A percentile compares a stretch with the other conserved stretches of the same genome.
Evolutionary conservation across 805 yeast species (phyloP).

Genomic region (Ogataea allantospora): DNA sequence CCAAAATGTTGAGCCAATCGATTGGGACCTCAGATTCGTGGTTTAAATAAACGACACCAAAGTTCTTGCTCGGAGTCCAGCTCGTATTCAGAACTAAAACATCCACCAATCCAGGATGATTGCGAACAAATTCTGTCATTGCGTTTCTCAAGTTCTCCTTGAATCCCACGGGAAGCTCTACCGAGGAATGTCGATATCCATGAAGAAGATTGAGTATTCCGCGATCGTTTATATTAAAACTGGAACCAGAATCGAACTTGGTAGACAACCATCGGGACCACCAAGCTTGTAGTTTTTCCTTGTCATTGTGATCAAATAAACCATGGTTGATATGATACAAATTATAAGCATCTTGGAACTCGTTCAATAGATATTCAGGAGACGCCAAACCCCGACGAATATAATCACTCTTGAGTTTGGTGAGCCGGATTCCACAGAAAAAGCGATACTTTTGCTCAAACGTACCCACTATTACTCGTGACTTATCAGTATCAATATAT

Average conservation of each 20-base stretch:
- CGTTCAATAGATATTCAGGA: slow-evolving; percentile 33
- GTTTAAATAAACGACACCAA: slow-evolving; percentile 30
- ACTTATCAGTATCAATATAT: slow-evolving; percentile 34
- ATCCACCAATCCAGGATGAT: slow-evolving; percentile 20
- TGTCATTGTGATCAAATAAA: slow-evolving; percentile 18
- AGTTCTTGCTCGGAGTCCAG: slow-evolving; percentile 32
- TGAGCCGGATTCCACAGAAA: slow-evolving; percentile 28
- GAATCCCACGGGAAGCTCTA: slow-evolving; percentile 31
- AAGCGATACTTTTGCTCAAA: slow-evolving; percentile 35
- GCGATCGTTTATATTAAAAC: slow-evolving; percentile 29
- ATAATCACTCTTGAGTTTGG: slow-evolving; percentile 15
- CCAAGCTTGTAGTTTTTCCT: slow-evolving; percentile 31
- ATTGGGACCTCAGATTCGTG: slow-evolving; percentile 21
- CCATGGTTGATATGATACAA: slow-evolving; percentile 37
- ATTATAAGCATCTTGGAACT: slow-evolving; percentile 32
- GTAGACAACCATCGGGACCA: slow-evolving; percentile 38
- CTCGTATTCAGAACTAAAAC: slow-evolving; percentile 28
- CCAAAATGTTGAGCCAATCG: slow-evolving; percentile 20
- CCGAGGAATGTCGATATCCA: slow-evolving; percentile 31
- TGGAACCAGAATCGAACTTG: slow-evolving; percentile 27
- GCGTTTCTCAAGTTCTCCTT: slow-evolving; percentile 26
- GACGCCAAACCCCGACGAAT: slow-evolving; percentile 30
- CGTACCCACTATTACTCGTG: slow-evolving; percentile 32
- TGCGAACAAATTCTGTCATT: slow-evolving; percentile 13
- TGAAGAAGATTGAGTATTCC: slow-evolving; percentile 35